Conservation (phyloP, 345 rosid species). For the Noccaea caerulescens region DNA sequence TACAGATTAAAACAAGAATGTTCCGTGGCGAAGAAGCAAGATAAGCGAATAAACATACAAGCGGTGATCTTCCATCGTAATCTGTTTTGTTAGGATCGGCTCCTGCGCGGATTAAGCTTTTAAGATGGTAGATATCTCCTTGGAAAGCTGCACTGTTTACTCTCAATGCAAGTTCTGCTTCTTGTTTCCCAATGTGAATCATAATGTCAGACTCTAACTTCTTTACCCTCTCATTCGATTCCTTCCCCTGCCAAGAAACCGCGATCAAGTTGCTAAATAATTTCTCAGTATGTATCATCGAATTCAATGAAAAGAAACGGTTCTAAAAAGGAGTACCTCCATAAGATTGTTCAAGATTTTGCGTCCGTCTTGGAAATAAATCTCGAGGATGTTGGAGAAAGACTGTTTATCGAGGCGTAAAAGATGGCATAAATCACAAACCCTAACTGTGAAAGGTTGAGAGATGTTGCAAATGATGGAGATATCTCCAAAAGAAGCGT, state of each 20-base stretch:
- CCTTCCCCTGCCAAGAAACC: conserved; percentile 63
- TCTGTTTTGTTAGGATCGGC: conserved; percentile 90
- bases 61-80: conserved; percentile 90
- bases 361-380: conserved; percentile 88
- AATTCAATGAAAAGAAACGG: too few relatives aligned
- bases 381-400: conserved; percentile 78
- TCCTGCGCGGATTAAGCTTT: conserved; percentile 75
- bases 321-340: conserved; percentile 52
- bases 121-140: conserved; percentile 82
- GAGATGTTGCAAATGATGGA: conserved; percentile 95
- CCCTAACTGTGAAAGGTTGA: conserved; percentile 84
- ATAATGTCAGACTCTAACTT: conserved; percentile 79
- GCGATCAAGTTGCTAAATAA: background rate
- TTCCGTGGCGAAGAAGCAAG: background rate
- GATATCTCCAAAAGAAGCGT: conserved; percentile 82
- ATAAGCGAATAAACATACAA: conserved; percentile 51
- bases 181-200: conserved; percentile 91
- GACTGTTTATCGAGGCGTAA: conserved; percentile 91
- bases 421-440: conserved; percentile 74
- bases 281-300: background rate
- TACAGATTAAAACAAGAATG: background rate
- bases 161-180: conserved; percentile 90
- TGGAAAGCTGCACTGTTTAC: conserved; percentile 84
- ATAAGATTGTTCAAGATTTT: conserved; percentile 77
- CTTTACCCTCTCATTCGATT: conserved; percentile 67